Evolutionary conservation across 2,329 filamentous ascomycete species (phyloP).

Genomic region (Sporothrix mexicana): DNA sequence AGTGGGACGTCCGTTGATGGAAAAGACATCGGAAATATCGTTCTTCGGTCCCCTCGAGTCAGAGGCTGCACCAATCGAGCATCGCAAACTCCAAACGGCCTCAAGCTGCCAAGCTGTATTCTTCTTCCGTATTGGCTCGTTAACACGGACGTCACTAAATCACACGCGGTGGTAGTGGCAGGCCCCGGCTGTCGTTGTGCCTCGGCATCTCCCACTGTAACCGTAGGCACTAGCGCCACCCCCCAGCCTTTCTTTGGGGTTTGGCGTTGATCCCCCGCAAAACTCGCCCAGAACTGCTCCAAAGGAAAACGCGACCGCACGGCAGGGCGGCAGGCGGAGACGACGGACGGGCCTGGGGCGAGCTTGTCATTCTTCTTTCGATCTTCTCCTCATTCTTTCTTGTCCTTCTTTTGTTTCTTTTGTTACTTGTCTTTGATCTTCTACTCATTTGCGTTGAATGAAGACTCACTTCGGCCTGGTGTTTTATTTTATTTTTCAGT

Average conservation of each 20-base stretch:
- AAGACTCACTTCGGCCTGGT: no score
- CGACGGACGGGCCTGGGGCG: not conserved
- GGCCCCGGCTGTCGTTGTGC: slow-evolving; percentile 13
- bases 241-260: not conserved
- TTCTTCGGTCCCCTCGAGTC: no score
- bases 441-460: not conserved
- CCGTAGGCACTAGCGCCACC: slow-evolving; percentile 2
- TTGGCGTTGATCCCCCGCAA: slow-evolving; percentile 20
- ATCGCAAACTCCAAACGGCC: not conserved
- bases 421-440: not conserved
- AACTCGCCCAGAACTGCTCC: not conserved
- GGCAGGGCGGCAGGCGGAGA: not conserved
- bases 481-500: no score
- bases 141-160: no score
- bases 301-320: not conserved
- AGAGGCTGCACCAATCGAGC: not conserved
- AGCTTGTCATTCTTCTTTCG: not conserved
- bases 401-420: not conserved
- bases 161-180: no score
- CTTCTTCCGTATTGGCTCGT: no score
- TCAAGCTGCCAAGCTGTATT: no score
- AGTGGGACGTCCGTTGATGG: no score
- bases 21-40: no score
- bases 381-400: not conserved
- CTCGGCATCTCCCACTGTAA: slow-evolving; percentile 16